Conservation (phyloP, 1,284 basidiomycete species). For the Pascua sp. region DNA sequence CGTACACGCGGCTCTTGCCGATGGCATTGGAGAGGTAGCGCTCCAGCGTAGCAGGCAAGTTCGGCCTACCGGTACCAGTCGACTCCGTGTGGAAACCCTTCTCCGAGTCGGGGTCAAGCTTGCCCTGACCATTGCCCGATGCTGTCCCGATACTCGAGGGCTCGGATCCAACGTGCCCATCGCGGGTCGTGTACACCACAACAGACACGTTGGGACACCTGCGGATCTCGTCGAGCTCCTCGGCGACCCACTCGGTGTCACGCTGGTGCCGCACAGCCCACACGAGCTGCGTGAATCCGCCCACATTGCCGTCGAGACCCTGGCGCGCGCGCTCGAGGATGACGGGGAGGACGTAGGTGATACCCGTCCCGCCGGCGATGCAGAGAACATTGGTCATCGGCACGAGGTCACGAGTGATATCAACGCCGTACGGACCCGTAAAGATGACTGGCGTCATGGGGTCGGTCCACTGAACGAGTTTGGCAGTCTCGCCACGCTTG, state of each 20-base stretch:
- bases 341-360: constrained; percentile 33
- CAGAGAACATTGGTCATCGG: constrained; percentile 36
- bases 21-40: constrained; percentile 2
- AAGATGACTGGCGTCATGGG: constrained; percentile 26
- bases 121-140: neutral
- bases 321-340: constrained; percentile 21
- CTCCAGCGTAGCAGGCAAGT: constrained; percentile 1
- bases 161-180: neutral
- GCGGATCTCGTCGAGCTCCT: constrained; percentile 23
- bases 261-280: constrained; percentile 25
- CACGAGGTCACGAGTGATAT: constrained; percentile 13
- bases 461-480: constrained; percentile 1
- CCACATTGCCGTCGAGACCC: constrained; percentile 8
- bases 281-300: constrained; percentile 14
- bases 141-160: no score
- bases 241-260: constrained; percentile 27
- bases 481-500: constrained; percentile 28
- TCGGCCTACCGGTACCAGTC: neutral
- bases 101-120: neutral
- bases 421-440: constrained; percentile 29
- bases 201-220: constrained; percentile 14
- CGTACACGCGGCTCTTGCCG: constrained; percentile 20
- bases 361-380: constrained; percentile 35
- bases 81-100: neutral
- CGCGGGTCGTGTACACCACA: constrained; percentile 22